Percentiles rank a stretch among this genome's conserved stretches.
Conservation (phyloP, 2,329 filamentous ascomycete genomes). For the Rutstroemia sp. region DNA sequence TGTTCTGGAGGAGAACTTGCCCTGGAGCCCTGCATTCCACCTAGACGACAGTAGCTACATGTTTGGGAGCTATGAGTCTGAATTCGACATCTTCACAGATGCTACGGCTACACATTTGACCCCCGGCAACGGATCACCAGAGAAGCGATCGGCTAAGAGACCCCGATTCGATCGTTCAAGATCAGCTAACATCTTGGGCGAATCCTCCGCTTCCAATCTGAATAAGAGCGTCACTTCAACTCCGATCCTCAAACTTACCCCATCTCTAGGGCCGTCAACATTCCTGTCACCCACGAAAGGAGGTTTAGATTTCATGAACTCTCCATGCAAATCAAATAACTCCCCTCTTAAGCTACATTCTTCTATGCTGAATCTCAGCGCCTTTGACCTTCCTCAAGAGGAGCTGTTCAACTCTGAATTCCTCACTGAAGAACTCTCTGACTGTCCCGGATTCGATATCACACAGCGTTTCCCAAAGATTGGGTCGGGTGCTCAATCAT, state of each 20-base stretch:
- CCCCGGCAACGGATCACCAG: constrained; percentile 53
- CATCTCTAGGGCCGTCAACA: constrained; percentile 21
- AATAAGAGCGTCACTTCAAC: constrained; percentile 45
- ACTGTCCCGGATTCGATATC: constrained; percentile 59
- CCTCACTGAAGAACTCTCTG: constrained; percentile 50
- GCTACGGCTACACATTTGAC: constrained; percentile 34
- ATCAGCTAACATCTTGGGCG: constrained; percentile 54
- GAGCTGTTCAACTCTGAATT: constrained; percentile 49
- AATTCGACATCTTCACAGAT: constrained; percentile 57
- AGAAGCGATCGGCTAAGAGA: constrained; percentile 55
- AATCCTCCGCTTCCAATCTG: constrained; percentile 40
- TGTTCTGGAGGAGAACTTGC: constrained; percentile 44
- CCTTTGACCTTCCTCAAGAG: constrained; percentile 33
- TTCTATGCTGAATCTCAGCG: constrained; percentile 15
- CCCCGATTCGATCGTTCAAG: constrained; percentile 56
- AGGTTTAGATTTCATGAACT: constrained; percentile 37
- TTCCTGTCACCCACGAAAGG: constrained; percentile 52
- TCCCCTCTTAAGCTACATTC: constrained; percentile 22
- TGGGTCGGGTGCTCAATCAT: constrained; percentile 41
- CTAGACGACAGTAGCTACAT: constrained; percentile 53
- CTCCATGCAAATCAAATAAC: constrained; percentile 44
- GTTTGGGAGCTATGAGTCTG: constrained; percentile 41
- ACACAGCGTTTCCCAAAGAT: constrained; percentile 72
- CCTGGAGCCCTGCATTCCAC: constrained; percentile 62
- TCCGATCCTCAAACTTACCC: constrained; percentile 43